Evolutionary conservation across 2,329 filamentous ascomycete genomes (phyloP).

Genomic region (Epichloe baconii): DNA sequence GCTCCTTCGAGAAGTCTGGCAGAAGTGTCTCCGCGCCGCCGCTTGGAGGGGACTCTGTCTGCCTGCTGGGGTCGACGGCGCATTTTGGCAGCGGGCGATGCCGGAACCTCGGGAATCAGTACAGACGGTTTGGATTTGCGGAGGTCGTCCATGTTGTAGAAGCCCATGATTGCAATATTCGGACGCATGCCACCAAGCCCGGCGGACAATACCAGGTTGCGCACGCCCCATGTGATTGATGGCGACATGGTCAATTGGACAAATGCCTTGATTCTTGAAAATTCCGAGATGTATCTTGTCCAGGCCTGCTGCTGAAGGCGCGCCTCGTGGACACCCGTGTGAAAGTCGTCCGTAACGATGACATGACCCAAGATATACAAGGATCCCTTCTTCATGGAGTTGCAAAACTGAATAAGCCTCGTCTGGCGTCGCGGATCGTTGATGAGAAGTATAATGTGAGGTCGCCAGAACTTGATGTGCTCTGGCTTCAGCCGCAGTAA

Average conservation of each 20-base stretch:
- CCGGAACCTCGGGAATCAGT: constrained; percentile 38
- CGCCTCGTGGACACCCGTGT: constrained; percentile 64
- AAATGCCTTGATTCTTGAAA: constrained; percentile 77
- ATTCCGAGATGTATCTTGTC: constrained; percentile 74
- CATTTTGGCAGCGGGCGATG: constrained; percentile 22
- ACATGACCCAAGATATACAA: constrained; percentile 80
- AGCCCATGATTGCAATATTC: constrained; percentile 72
- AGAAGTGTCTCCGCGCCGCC: constrained; percentile 40
- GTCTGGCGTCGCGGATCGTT: constrained; percentile 74
- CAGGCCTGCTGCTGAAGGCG: constrained; percentile 69
- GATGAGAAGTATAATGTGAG: constrained; percentile 72
- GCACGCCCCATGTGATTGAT: constrained; percentile 69
- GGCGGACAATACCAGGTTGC: constrained; percentile 70
- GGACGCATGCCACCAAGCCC: constrained; percentile 80
- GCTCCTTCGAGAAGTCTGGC: constrained; percentile 41
- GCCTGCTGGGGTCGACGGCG: constrained; percentile 16
- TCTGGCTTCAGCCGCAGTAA: constrained; percentile 70
- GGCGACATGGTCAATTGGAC: constrained; percentile 78
- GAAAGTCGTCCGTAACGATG: constrained; percentile 75
- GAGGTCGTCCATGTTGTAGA: constrained; percentile 69
- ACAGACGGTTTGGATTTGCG: constrained; percentile 44
- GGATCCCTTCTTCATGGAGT: constrained; percentile 77
- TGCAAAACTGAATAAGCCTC: constrained; percentile 80
- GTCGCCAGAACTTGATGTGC: constrained; percentile 88
- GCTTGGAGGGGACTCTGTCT: constrained; percentile 16